These are phyloP conservation scores for Carex cristatella DNA, from an alignment of 176 grass and related monocot species.

Conservation along the genomic window DNA sequence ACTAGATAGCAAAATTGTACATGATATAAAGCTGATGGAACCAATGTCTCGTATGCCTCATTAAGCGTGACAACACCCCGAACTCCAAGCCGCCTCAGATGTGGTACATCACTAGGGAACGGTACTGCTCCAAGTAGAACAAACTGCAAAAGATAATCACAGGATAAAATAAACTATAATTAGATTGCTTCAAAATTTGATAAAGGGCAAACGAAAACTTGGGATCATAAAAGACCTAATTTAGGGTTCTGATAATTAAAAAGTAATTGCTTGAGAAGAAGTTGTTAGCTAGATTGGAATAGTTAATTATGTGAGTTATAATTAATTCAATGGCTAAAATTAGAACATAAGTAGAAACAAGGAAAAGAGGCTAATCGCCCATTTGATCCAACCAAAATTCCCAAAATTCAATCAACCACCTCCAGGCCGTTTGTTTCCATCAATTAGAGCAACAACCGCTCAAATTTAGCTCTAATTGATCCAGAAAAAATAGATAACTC, in stretches of 20 bases:
- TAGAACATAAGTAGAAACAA: neutral
- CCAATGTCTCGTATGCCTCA: conserved; percentile 90
- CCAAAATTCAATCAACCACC: neutral
- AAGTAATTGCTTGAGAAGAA: neutral
- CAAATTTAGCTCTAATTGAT: conserved; percentile 12
- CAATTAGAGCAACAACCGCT: neutral
- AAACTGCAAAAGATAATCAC: conserved; percentile 32
- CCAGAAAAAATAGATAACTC: neutral
- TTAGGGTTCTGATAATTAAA: neutral
- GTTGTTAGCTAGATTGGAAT: neutral
- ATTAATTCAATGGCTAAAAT: neutral
- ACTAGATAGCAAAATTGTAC: conserved; percentile 27
- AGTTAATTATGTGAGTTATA: neutral
- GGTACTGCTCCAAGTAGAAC: conserved; percentile 91
- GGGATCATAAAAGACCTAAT: neutral
- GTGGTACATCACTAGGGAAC: conserved; percentile 85
- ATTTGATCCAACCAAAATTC: neutral
- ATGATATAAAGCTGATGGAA: conserved; percentile 73
- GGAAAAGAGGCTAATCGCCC: neutral
- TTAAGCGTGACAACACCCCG: conserved; percentile 81
- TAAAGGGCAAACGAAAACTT: neutral
- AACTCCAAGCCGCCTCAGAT: conserved; percentile 69
- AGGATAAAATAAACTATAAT: neutral
- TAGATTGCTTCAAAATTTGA: neutral
- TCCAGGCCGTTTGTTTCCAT: neutral